Conservation (phyloP, 768 basidiomycete genomes). For the Cyclocybe cylindracea region DNA sequence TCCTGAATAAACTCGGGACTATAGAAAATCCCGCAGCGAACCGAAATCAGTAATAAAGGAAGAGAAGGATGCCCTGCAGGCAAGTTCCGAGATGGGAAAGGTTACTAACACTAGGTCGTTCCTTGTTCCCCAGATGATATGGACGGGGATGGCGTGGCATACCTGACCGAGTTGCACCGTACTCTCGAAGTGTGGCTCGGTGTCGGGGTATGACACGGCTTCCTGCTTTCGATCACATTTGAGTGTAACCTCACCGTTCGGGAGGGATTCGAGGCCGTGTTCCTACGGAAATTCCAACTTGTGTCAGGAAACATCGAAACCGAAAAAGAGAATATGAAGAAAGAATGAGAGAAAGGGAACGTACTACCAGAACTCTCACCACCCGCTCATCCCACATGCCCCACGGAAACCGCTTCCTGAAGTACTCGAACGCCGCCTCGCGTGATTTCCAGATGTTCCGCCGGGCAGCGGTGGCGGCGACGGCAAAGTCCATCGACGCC, state of each 20-base stretch:
- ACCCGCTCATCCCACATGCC: slow-evolving; percentile 44
- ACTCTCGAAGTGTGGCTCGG: slow-evolving; percentile 44
- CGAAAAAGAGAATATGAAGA: background rate
- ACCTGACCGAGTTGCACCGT: slow-evolving; percentile 33
- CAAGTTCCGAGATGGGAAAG: slow-evolving; percentile 1
- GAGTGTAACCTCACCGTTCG: slow-evolving; percentile 30
- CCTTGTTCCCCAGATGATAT: slow-evolving; percentile 49
- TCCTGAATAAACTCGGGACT: slow-evolving; percentile 48
- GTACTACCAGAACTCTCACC: slow-evolving; percentile 37
- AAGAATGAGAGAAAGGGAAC: slow-evolving; percentile 13
- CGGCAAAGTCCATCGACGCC: slow-evolving; percentile 36
- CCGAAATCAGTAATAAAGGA: background rate
- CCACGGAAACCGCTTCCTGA: slow-evolving; percentile 47
- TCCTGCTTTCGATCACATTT: slow-evolving; percentile 49
- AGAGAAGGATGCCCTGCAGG: background rate
- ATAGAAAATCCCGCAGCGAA: background rate
- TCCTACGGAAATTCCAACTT: slow-evolving; percentile 23
- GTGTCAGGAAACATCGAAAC: background rate
- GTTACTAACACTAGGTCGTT: slow-evolving; percentile 44
- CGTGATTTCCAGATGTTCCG: slow-evolving; percentile 41
- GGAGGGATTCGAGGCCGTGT: slow-evolving; percentile 32
- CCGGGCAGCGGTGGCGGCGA: slow-evolving; percentile 35
- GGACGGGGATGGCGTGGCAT: slow-evolving; percentile 37
- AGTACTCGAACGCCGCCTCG: slow-evolving; percentile 42
- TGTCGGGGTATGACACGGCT: slow-evolving; percentile 45